These are phyloP conservation scores for Cyamopsis tetragonoloba DNA, from an alignment of 306 rosid genomes.

Conservation along the genomic window DNA sequence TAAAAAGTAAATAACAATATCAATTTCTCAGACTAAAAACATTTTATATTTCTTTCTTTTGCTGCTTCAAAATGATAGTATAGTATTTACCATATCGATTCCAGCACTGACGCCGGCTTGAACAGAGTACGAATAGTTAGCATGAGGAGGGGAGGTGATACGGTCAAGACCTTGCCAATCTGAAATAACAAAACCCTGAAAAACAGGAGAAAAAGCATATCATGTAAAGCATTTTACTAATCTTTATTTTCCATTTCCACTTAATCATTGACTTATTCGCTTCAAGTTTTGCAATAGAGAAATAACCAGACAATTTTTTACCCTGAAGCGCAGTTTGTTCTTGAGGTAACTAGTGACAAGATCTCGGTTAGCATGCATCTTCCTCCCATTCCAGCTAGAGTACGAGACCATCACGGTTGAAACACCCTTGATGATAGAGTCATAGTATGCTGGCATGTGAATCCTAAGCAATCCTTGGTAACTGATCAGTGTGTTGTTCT, in stretches of 20 bases:
- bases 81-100: slow-evolving; percentile 41
- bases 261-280: background rate
- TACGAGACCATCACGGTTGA: slow-evolving; percentile 43
- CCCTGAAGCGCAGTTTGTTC: slow-evolving; percentile 38
- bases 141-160: slow-evolving; percentile 39
- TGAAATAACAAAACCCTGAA: slow-evolving; percentile 46
- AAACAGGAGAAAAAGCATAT: background rate
- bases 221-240: background rate
- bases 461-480: slow-evolving; percentile 50
- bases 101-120: slow-evolving; percentile 37
- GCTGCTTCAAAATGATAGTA: background rate
- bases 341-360: slow-evolving; percentile 40
- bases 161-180: slow-evolving; percentile 46
- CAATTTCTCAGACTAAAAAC: background rate
- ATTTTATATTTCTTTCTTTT: background rate
- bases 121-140: slow-evolving; percentile 41
- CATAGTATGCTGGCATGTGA: slow-evolving; percentile 42
- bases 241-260: background rate
- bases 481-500: slow-evolving; percentile 68
- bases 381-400: slow-evolving; percentile 43
- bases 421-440: slow-evolving; percentile 43
- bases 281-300: background rate
- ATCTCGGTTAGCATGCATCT: slow-evolving; percentile 40
- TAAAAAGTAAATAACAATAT: background rate
- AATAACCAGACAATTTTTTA: background rate